Evolutionary conservation across 2,329 filamentous ascomycete species (phyloP).

Genomic region (Penicillium sp.): DNA sequence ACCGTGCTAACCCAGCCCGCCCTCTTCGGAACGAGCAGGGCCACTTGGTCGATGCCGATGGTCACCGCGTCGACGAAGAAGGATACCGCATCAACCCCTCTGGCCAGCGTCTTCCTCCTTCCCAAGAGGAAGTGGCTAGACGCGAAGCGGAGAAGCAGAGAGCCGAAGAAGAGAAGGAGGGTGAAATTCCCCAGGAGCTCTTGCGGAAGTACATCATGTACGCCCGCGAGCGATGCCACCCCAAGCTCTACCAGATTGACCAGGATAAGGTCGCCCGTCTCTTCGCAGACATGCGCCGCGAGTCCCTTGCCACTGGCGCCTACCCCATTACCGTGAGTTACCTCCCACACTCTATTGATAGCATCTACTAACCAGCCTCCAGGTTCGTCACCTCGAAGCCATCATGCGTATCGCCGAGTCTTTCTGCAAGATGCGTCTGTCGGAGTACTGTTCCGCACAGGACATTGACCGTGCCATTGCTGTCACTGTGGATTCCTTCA

Average conservation of each 20-base stretch:
- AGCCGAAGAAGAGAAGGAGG: slow-evolving; percentile 56
- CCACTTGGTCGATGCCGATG: slow-evolving; percentile 46
- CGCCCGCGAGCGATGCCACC: slow-evolving; percentile 81
- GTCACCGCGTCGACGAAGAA: slow-evolving; percentile 63
- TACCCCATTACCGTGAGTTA: slow-evolving; percentile 92
- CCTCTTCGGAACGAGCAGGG: slow-evolving; percentile 51
- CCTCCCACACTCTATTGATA: background rate
- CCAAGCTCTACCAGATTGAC: slow-evolving; percentile 96
- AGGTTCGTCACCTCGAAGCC: slow-evolving; percentile 96
- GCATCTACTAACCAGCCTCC: background rate
- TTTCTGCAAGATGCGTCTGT: slow-evolving; percentile 98
- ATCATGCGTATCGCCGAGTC: slow-evolving; percentile 94
- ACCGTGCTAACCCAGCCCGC: slow-evolving; percentile 75
- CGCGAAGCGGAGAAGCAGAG: slow-evolving; percentile 43
- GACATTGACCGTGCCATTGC: slow-evolving; percentile 98
- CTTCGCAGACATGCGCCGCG: slow-evolving; percentile 93
- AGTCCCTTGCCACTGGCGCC: slow-evolving; percentile 88
- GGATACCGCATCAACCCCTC: slow-evolving; percentile 52
- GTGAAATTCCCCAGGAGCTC: slow-evolving; percentile 85
- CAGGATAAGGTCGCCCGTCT: slow-evolving; percentile 93
- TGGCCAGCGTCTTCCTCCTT: slow-evolving; percentile 34
- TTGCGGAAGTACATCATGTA: slow-evolving; percentile 97
- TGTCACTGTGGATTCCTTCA: slow-evolving; percentile 93
- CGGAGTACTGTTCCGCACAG: slow-evolving; percentile 83
- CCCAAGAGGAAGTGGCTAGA: slow-evolving; percentile 49